Base-by-base conservation (phyloP, 148 eudicot genomes). In the Pharnaceum exiguum region DNA sequence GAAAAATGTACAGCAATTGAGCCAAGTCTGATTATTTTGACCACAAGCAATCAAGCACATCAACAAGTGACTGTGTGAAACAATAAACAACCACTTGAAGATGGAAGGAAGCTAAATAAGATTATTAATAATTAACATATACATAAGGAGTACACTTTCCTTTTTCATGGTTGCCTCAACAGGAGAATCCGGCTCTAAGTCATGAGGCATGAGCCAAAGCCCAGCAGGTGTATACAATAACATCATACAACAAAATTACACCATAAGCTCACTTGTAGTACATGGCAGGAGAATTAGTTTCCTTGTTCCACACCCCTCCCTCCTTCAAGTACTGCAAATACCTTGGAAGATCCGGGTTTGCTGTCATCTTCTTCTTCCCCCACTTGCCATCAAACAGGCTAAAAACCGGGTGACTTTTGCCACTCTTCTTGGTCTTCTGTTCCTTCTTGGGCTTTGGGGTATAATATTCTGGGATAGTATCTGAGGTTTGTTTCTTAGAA, bases 271-370 rank as follows among this genome's bases (percentile, higher is more conserved):
- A 69, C 30, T 47, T 72, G 54, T 67, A 72, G 19, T 72, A 67
- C 7, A 67, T 67, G 2, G 28, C 65, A 67, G 77, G 72, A 13
- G 66, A 61, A 51, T 56, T 36, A 0, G 67, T 43, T 11, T 51
- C 56, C 19, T 67, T 62, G 49, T 73, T 63, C 73, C 65, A 71
- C 45, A 51, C 43, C 10, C 80, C 80, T 22, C 80, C 80, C 43
- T 76, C 76, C 51, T 68, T 71, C 62, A 71, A 39, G 26, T 76
- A 76, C 59, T 76, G 73, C 7, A 68, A 26, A 52, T 76, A 76
- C 70, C 76, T 71, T 10, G 80, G 65, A 71, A 76, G 68, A 46
- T 76, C 80, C 10, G 76, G 80, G 62, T 76, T 76, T 6, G 76
- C 62, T 0, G 73, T 76, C 27, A 67, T 54, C 70, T 71, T 76